These are phyloP conservation scores for Neonectria faginata DNA, from an alignment of 2,329 filamentous ascomycete species.

Conservation along the genomic window DNA sequence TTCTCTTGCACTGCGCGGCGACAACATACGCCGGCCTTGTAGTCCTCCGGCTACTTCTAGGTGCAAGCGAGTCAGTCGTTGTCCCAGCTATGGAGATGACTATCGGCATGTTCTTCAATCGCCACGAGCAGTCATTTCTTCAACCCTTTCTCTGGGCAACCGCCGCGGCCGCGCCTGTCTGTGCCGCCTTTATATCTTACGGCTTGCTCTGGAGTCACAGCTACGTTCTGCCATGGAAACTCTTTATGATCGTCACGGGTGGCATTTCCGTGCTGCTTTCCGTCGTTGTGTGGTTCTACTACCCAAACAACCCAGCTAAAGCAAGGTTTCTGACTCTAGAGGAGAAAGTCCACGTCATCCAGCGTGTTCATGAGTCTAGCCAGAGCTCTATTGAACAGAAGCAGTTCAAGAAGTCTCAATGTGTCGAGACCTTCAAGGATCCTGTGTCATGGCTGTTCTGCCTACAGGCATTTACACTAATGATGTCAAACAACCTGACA, in stretches of 20 bases:
- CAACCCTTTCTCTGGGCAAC: constrained; percentile 51
- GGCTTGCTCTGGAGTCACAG: constrained; percentile 53
- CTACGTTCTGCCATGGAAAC: constrained; percentile 51
- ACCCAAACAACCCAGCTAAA: constrained; percentile 54
- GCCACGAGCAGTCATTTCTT: constrained; percentile 48
- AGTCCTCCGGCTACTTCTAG: constrained; percentile 52
- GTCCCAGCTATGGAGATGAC: constrained; percentile 56
- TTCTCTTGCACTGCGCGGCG: constrained; percentile 54
- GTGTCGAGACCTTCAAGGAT: constrained; percentile 46
- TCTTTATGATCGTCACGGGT: constrained; percentile 54
- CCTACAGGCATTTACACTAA: constrained; percentile 48
- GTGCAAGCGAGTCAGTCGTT: constrained; percentile 51
- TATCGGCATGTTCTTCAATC: constrained; percentile 54
- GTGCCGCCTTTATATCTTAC: constrained; percentile 54
- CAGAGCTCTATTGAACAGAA: constrained; percentile 55
- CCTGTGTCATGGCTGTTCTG: constrained; percentile 49
- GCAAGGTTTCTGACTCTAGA: constrained; percentile 54
- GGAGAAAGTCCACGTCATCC: constrained; percentile 54
- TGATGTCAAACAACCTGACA: constrained; percentile 54
- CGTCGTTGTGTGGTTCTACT: constrained; percentile 50
- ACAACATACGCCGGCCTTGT: constrained; percentile 52
- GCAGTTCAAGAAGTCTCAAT: constrained; percentile 49
- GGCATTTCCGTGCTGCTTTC: constrained; percentile 51
- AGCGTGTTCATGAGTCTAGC: constrained; percentile 47
- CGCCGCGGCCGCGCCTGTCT: constrained; percentile 51